These are phyloP conservation scores for Dictyostelium capitatum DNA, from an alignment of 78 protist species.

Conservation along the genomic window DNA sequence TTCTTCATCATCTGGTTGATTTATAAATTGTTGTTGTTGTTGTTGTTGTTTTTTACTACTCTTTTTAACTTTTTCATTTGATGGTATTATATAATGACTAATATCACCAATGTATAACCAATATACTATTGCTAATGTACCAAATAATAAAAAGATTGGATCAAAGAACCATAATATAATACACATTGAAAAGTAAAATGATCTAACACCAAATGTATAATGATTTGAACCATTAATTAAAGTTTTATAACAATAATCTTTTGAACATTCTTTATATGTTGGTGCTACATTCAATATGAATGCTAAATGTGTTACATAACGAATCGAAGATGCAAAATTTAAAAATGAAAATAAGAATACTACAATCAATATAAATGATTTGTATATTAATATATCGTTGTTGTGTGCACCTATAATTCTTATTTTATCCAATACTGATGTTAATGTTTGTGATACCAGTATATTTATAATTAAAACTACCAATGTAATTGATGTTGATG, in stretches of 20 bases:
- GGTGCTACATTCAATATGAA: conserved; percentile 44
- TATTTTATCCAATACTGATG: conserved; percentile 3
- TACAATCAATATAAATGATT: conserved; percentile 42
- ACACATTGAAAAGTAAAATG: conserved; percentile 53
- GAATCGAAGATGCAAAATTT: conserved; percentile 44
- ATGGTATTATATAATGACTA: conserved; percentile 41
- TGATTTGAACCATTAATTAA: conserved; percentile 41
- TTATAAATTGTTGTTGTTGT: not conserved
- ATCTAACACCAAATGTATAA: conserved; percentile 52
- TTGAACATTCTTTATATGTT: conserved; percentile 23
- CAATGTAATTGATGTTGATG: conserved; percentile 59
- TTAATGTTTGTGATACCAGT: conserved; percentile 8
- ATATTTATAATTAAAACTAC: conserved; percentile 52
- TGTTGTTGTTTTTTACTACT: not conserved
- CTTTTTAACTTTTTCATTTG: conserved; percentile 19
- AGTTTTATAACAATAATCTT: conserved; percentile 29
- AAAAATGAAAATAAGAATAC: conserved; percentile 53
- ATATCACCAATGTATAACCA: conserved; percentile 68
- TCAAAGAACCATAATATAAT: conserved; percentile 70
- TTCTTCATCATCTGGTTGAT: conserved; percentile 2
- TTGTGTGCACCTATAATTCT: conserved; percentile 57
- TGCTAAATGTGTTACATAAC: conserved; percentile 59
- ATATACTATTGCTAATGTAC: not conserved
- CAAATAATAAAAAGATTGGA: conserved; percentile 43
- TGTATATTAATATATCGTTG: conserved; percentile 26